Evolutionary conservation across 495 filamentous ascomycete genomes (phyloP).

Genomic region (Bacidia gigantensis): DNA sequence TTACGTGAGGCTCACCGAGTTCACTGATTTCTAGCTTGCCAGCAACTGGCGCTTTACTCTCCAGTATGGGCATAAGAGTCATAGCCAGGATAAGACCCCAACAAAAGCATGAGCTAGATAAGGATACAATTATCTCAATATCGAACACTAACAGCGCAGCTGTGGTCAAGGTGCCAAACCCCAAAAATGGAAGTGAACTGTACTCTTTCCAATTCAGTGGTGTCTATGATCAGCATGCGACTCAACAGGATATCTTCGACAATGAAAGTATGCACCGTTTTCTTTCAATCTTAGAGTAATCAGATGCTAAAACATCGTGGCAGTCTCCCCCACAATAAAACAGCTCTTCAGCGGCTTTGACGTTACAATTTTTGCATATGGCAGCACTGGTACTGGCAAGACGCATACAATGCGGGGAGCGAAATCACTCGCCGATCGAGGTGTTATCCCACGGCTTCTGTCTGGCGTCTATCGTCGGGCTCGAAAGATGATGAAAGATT

Average conservation of each 20-base stretch:
- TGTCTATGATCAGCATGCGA: slow-evolving; percentile 66
- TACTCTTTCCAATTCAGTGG: slow-evolving; percentile 93
- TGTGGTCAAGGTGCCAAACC: slow-evolving; percentile 81
- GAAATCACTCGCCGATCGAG: slow-evolving; percentile 74
- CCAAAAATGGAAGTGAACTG: slow-evolving; percentile 79
- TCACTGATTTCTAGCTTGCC: too few species aligned
- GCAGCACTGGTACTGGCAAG: slow-evolving; percentile 90
- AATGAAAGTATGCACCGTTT: slow-evolving; percentile 53
- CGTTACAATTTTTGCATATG: slow-evolving; percentile 90
- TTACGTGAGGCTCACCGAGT: neutral
- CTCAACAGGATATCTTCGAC: slow-evolving; percentile 78
- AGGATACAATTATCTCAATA: slow-evolving; percentile 63
- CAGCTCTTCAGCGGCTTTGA: slow-evolving; percentile 90
- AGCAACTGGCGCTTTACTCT: too few species aligned
- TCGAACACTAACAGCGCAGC: slow-evolving; percentile 40
- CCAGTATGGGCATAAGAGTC: slow-evolving; percentile 48
- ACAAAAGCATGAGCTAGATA: slow-evolving; percentile 64
- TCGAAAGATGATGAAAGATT: slow-evolving; percentile 80
- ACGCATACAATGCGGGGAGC: slow-evolving; percentile 98
- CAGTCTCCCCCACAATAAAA: slow-evolving; percentile 67
- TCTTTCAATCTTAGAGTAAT: neutral
- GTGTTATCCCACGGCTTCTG: slow-evolving; percentile 79
- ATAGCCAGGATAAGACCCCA: slow-evolving; percentile 83
- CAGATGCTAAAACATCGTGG: slow-evolving; percentile 5
- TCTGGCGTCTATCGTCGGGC: slow-evolving; percentile 75